Conservation (phyloP, 1,139 yeast genomes). For the Geotrichum phurueaensis region DNA sequence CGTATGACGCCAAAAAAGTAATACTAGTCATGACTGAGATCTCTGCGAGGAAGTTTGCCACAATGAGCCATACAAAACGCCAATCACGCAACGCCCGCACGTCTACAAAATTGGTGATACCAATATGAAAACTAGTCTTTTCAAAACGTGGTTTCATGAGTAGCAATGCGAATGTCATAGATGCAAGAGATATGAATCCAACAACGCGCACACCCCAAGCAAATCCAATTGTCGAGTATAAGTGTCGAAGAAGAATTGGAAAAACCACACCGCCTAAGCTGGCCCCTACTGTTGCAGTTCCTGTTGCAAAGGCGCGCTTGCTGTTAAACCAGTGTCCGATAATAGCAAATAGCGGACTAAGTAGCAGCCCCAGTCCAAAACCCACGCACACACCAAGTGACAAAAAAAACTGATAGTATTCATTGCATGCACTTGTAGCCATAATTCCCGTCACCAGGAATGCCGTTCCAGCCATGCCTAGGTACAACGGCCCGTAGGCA, state of each 20-base stretch:
- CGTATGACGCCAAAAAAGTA: slow-evolving; percentile 54
- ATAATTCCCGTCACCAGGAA: slow-evolving; percentile 49
- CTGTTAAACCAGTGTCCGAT: slow-evolving; percentile 57
- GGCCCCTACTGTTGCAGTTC: slow-evolving; percentile 64
- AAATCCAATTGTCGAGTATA: slow-evolving; percentile 48
- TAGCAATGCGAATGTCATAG: slow-evolving; percentile 37
- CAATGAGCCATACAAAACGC: slow-evolving; percentile 38
- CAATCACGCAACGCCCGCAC: slow-evolving; percentile 38
- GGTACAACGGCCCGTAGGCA: slow-evolving; percentile 48
- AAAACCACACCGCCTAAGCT: slow-evolving; percentile 60
- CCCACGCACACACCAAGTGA: slow-evolving; percentile 54
- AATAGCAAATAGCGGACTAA: slow-evolving; percentile 55
- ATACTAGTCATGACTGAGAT: slow-evolving; percentile 48
- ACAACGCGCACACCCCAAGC: slow-evolving; percentile 54
- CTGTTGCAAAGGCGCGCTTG: slow-evolving; percentile 55
- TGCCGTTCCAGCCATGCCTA: slow-evolving; percentile 44
- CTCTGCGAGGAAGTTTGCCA: slow-evolving; percentile 48
- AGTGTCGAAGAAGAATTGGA: slow-evolving; percentile 52
- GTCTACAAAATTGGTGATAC: slow-evolving; percentile 20
- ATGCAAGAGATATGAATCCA: slow-evolving; percentile 46
- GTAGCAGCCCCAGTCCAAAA: slow-evolving; percentile 52
- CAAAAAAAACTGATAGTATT: slow-evolving; percentile 54
- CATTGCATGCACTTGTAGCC: slow-evolving; percentile 49
- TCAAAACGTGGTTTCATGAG: slow-evolving; percentile 34
- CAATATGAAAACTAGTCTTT: not conserved